These are phyloP conservation scores for Phytophthora fragariaefolia DNA, from an alignment of 352 stramenopile species.

Conservation along the genomic window DNA sequence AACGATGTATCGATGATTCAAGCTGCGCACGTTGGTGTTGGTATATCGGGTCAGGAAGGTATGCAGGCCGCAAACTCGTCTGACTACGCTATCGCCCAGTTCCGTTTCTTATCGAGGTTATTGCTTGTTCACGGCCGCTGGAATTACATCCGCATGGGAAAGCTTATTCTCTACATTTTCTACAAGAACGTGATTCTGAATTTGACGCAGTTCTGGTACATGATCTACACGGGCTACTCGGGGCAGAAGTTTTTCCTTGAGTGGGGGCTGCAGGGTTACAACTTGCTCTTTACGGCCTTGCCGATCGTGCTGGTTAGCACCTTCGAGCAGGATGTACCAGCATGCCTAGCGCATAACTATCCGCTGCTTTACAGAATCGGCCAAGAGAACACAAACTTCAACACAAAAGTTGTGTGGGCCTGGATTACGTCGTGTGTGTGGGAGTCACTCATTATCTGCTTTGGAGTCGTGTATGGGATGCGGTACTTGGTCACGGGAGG, in stretches of 20 bases:
- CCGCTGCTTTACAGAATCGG: constrained; percentile 86
- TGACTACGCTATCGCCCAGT: constrained; percentile 96
- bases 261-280: constrained; percentile 89
- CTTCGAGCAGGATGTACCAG: constrained; percentile 86
- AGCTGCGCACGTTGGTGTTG: constrained; percentile 91
- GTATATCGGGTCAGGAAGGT: constrained; percentile 93
- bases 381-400: constrained; percentile 86
- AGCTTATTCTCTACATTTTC: constrained; percentile 94
- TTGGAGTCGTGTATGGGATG: constrained; percentile 85
- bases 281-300: constrained; percentile 87
- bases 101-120: constrained; percentile 92
- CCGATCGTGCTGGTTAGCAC: constrained; percentile 87
- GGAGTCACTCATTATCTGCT: constrained; percentile 87
- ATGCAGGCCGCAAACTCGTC: constrained; percentile 95
- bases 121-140: constrained; percentile 94
- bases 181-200: constrained; percentile 98
- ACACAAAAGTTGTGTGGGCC: constrained; percentile 82
- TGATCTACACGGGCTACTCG: constrained; percentile 91
- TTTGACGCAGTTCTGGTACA: constrained; percentile 95
- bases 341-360: constrained; percentile 71
- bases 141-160: constrained; percentile 95
- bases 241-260: constrained; percentile 90
- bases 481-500: constrained; percentile 80
- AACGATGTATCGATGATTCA: constrained; percentile 98
- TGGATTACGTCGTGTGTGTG: constrained; percentile 87